A percentile compares a stretch with the other conserved stretches of the same genome.
Conservation (phyloP, 306 rosid species). For the Pueraria montana region DNA sequence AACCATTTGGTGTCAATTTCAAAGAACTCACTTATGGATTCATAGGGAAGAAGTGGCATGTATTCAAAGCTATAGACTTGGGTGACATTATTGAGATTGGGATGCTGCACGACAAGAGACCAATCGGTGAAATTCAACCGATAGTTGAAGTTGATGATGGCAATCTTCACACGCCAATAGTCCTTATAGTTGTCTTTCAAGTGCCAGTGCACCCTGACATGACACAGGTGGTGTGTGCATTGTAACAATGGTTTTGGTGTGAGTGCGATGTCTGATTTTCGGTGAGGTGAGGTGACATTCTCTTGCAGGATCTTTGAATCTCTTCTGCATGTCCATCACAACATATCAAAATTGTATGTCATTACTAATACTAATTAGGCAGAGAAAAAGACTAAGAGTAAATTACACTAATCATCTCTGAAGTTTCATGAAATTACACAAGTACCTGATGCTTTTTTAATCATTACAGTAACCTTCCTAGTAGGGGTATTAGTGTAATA, state of each 20-base stretch:
- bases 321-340: conserved; percentile 55
- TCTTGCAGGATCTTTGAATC: conserved; percentile 66
- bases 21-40: conserved; percentile 77
- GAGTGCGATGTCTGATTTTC: conserved; percentile 61
- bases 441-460: too few relatives aligned
- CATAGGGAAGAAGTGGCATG: conserved; percentile 85
- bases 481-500: too few relatives aligned
- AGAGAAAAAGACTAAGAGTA: not conserved
- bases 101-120: conserved; percentile 90
- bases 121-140: conserved; percentile 78
- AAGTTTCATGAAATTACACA: too few relatives aligned
- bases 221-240: conserved; percentile 93
- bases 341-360: conserved; percentile 21
- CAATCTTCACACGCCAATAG: conserved; percentile 89
- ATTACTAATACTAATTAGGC: not conserved
- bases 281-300: conserved; percentile 41
- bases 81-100: conserved; percentile 90
- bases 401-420: too few relatives aligned
- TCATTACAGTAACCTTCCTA: too few relatives aligned
- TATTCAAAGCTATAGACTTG: conserved; percentile 92
- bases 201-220: conserved; percentile 89
- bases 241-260: conserved; percentile 75
- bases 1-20: not conserved
- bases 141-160: conserved; percentile 84
- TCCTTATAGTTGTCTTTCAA: conserved; percentile 81